phyloP scores from a whole-genome alignment of 495 filamentous ascomycete genomes.

The Aspergillus baeticus region DNA sequence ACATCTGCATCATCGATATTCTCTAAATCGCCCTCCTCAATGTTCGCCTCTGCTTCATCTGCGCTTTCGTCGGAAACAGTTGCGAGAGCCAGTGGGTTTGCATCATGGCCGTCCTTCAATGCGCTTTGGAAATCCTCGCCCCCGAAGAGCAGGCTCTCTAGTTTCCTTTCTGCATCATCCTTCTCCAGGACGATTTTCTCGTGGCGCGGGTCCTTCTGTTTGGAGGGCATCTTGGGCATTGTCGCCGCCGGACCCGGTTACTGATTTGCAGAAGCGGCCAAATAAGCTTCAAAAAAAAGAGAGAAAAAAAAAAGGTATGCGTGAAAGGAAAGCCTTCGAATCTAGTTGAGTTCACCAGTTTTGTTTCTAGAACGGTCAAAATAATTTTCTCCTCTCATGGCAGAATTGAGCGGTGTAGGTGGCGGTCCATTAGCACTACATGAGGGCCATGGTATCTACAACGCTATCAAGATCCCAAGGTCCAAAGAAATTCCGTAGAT shows the following conservation, averaged over 20 bases:
- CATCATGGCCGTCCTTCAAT: conserved; percentile 50
- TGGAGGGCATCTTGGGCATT: conserved; percentile 34
- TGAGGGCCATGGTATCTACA: neutral
- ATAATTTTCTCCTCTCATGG: conserved; percentile 29
- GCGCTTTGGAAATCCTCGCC: conserved; percentile 72
- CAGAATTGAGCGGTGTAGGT: conserved; percentile 23
- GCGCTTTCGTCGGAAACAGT: conserved; percentile 33
- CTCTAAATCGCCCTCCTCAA: conserved; percentile 34
- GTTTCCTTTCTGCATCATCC: conserved; percentile 76
- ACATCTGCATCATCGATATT: conserved; percentile 65
- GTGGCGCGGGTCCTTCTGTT: conserved; percentile 35
- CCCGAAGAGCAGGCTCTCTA: conserved; percentile 85
- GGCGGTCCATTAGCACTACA: conserved; percentile 20
- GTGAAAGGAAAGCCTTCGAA: no score
- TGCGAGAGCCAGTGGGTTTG: conserved; percentile 32
- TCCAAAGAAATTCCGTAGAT: neutral
- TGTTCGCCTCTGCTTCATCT: conserved; percentile 26
- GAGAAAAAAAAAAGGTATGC: no score
- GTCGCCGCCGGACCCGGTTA: no score
- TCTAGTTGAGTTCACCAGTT: neutral
- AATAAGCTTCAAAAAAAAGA: no score
- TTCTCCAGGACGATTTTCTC: conserved; percentile 57
- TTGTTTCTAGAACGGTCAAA: conserved; percentile 16
- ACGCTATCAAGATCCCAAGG: neutral
- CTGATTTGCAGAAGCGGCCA: no score